Base-by-base conservation (phyloP, 2,329 filamentous ascomycete genomes). In the Periglandula ipomoeae region DNA sequence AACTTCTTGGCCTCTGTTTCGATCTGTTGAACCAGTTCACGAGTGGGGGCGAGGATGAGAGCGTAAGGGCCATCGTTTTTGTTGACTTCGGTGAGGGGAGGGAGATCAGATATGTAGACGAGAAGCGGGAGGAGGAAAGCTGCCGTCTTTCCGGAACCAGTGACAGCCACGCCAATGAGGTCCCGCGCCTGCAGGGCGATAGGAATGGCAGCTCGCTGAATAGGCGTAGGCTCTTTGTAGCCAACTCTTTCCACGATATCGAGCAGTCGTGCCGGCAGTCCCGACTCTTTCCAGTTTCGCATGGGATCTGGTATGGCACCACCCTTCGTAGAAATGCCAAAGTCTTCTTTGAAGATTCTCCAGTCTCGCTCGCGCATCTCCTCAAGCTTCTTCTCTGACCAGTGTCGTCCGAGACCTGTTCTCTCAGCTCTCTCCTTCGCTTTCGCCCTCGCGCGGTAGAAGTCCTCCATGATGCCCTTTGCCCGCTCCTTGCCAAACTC, bases 341-440 rank as follows among this genome's bases (percentile, higher is more conserved):
- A 97, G 67, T 98, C 90, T 66, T 97, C 93, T 70, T 97, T 98
- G 81, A 98, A 96, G 59, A 98, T 97, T 63, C 93, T 87, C 93
- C 93, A 98, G 68, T 98, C 93, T 64, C 93, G 79, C 69, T 97
- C 90, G 53, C 89, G 87, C 93, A 98, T 98, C 59, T 95, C 87
- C 13, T 87, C 82, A 53, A 97, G 72, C 53, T 77, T 79, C 80
- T 98, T 98, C 63, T 96, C 88, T 48, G 87, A 89, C 93, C 93
- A 98, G 67, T 95, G 89, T 66, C 90, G 90, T 58, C 94, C 90
- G 49, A 95, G 75, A 30, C 84, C 84, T 54, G 84, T 88, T 53
- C 85, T 79, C 52, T 77, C 74, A 10, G 82, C 81, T 54, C 86
- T 81, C 60, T 94, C 85, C 59, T 82, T 85, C 26, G 84, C 81